Evolutionary conservation across 2,329 filamentous ascomycete species (phyloP).

Genomic region (Cercospora zeae-maydis): DNA sequence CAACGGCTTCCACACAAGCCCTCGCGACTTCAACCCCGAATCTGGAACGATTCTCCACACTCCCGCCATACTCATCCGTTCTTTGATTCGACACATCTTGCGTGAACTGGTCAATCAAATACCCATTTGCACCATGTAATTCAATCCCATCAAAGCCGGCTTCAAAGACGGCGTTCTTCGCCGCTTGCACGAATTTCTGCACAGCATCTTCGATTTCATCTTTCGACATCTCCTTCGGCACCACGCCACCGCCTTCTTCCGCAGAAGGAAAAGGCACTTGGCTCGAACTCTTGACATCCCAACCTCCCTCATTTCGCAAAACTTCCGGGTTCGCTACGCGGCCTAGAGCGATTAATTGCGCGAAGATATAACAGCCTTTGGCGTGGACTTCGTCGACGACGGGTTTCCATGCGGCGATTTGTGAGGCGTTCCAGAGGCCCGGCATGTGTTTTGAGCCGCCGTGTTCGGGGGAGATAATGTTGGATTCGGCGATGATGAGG

Average conservation of each 20-base stretch:
- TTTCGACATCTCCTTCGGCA: slow-evolving; percentile 32
- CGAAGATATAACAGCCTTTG: slow-evolving; percentile 49
- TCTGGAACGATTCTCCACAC: slow-evolving; percentile 48
- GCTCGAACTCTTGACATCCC: not conserved
- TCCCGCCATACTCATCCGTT: slow-evolving; percentile 46
- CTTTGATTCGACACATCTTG: slow-evolving; percentile 54
- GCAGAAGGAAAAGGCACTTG: not conserved
- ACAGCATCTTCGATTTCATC: slow-evolving; percentile 40
- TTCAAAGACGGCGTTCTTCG: slow-evolving; percentile 44
- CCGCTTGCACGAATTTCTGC: slow-evolving; percentile 39
- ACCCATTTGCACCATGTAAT: slow-evolving; percentile 44
- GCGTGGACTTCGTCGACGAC: slow-evolving; percentile 51
- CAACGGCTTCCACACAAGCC: slow-evolving; percentile 48
- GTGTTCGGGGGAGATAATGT: slow-evolving; percentile 34
- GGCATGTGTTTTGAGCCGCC: slow-evolving; percentile 28
- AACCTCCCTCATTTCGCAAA: not conserved
- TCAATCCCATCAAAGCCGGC: slow-evolving; percentile 59
- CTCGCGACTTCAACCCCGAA: slow-evolving; percentile 52
- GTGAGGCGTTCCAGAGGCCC: slow-evolving; percentile 37
- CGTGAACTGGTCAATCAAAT: slow-evolving; percentile 62
- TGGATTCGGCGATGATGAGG: slow-evolving; percentile 37
- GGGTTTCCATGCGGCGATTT: slow-evolving; percentile 50
- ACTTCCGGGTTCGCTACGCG: slow-evolving; percentile 39
- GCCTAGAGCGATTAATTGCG: slow-evolving; percentile 48
- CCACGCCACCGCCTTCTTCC: not conserved